Evolutionary conservation across 495 filamentous ascomycete genomes (phyloP).

Genomic region (Tuber aestivum): DNA sequence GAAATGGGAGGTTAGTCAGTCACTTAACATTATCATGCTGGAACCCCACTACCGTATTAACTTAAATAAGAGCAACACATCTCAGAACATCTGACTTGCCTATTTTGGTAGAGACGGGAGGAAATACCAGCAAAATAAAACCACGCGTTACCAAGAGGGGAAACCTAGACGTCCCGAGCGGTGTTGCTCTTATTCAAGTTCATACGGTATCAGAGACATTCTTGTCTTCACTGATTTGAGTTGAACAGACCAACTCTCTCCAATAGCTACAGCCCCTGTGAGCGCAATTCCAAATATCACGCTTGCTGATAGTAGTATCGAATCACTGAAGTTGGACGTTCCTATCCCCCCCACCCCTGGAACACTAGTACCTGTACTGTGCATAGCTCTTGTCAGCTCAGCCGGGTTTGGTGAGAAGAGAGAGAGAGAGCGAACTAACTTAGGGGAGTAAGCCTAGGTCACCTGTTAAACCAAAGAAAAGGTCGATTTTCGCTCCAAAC

Average conservation of each 20-base stretch:
- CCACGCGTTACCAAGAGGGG: too few species aligned
- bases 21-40: neutral
- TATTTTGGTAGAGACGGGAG: too few species aligned
- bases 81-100: too few species aligned
- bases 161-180: too few species aligned
- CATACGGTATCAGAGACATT: neutral
- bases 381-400: neutral
- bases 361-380: neutral
- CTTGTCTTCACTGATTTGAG: neutral
- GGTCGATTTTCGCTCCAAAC: too few species aligned
- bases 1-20: neutral
- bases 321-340: neutral
- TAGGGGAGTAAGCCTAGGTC: neutral
- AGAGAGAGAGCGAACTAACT: too few species aligned
- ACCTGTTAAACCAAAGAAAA: neutral
- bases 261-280: neutral
- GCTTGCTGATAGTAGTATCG: neutral
- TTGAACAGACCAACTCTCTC: neutral
- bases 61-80: too few species aligned
- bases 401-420: neutral
- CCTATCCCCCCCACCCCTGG: neutral
- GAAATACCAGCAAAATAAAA: too few species aligned
- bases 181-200: too few species aligned
- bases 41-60: too few species aligned
- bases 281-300: neutral